A percentile compares a stretch with the other conserved stretches of the same genome.
Evolutionary conservation across 148 eudicot genomes (phyloP).

Genomic region (Simmondsia chinensis): DNA sequence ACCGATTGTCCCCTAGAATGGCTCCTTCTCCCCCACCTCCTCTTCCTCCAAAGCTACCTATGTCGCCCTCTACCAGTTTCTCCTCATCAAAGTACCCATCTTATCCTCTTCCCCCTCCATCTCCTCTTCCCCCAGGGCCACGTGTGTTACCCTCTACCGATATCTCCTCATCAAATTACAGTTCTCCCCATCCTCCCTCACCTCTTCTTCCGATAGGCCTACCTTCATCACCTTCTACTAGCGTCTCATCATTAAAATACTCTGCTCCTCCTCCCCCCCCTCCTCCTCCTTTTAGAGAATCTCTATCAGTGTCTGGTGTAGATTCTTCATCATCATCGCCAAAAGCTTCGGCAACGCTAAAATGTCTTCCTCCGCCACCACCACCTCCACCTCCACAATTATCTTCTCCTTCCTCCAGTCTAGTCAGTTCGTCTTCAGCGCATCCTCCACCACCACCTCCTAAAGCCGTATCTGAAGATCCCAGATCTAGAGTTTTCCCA

Average conservation of each 20-base stretch:
- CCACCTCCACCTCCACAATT: conserved; percentile 24
- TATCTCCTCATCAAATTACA: conserved; percentile 6
- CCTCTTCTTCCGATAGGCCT: not conserved
- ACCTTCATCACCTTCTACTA: conserved; percentile 2
- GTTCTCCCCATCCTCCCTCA: conserved; percentile 16
- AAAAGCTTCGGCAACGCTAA: conserved; percentile 1
- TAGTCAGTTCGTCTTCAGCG: conserved; percentile 9
- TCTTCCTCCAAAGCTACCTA: conserved; percentile 3
- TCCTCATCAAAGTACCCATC: conserved; percentile 5
- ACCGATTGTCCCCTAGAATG: too few relatives aligned
- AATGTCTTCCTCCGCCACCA: conserved; percentile 21
- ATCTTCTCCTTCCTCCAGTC: conserved; percentile 8
- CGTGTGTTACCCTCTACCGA: conserved; percentile 2
- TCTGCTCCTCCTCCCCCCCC: conserved; percentile 26
- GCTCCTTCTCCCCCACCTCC: conserved; percentile 11
- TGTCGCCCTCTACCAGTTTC: too few relatives aligned
- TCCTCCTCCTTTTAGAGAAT: conserved; percentile 4
- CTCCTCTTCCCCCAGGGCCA: not conserved
- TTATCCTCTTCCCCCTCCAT: conserved; percentile 6
- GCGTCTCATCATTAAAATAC: conserved; percentile 5
- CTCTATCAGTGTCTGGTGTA: conserved; percentile 1
- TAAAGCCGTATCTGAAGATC: conserved; percentile 1
- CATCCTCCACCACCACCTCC: conserved; percentile 57
- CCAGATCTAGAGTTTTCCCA: conserved; percentile 14
- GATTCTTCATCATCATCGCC: not conserved